Base-by-base conservation (phyloP, 2,329 filamentous ascomycete genomes). In the Exserohilum rostratum region DNA sequence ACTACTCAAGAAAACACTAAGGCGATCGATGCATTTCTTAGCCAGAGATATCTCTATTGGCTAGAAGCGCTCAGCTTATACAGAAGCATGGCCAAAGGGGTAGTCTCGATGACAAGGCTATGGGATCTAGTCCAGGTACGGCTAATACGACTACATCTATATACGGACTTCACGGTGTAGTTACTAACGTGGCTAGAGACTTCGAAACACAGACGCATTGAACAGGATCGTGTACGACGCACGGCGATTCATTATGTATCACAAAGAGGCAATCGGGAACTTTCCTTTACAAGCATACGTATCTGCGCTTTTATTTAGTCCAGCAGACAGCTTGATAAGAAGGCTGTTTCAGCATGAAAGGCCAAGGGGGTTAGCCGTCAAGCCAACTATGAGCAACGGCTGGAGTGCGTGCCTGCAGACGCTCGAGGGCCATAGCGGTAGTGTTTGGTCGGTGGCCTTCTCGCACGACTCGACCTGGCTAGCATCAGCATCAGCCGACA, bases 201-300 rank as follows among this genome's bases (percentile, higher is more conserved):
- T 42, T 22, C 18, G 22, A n/a, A 4, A 37, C 38, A 35, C 15
- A 10, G 9, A 44, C 20, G 56, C 7, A 30, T 35, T 35, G 20
- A 40, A n/a, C 22, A 34, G 42, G 15, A 48, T 65, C 7, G 44
- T 58, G 30, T n/a, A 53, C 29, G 59, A 64, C 35, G 55, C 51
- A 20, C 45, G 37, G 13, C 53, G 56, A 37, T 68, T 71, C 43
- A 55, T 66, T 40, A 56, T 60, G 43, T 58, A 52, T 27, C 35
- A 47, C 60, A 67, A 39, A 48, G 60, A 49, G 50, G 53, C 9
- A 57, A 20, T 56, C 60, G 17, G 25, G 56, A 33, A 53, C 47
- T 31, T 53, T 50, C 52, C 61, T 35, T 37, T 35, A 38, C 11
- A 27, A 31, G 18, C 56, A 46, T 46, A 37, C 57, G 13, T 43